Base-by-base conservation (phyloP, 345 rosid genomes). In the Erucastrum elatum region DNA sequence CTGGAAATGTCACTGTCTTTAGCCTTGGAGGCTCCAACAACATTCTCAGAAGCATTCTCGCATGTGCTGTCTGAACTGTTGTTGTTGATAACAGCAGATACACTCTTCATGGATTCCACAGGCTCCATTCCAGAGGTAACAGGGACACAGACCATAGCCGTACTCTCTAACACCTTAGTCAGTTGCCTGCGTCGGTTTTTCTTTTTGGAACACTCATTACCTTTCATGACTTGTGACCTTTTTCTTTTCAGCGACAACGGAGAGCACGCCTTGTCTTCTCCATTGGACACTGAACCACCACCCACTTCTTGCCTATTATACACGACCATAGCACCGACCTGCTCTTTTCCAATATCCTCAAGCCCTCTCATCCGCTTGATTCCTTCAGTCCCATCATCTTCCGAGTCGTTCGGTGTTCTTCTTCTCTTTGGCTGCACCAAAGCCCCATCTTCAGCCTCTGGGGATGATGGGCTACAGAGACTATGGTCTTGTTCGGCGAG, bases 301-400 rank as follows among this genome's bases (percentile, higher is more conserved):
- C 83, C 83, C 68, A 35, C 71, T 63, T 85, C 90, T 81, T 82
- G 86, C 63, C 74, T 29, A 29, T 29, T 84, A 25, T 16, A 70
- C 74, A 84, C 87, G 12, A 33, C 72, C 63, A 70, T 39, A 58
- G 75, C 83, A 37, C 84, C 82, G 16, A 69, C 77, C 33, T 72
- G 89, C 37, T 59, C 86, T 77, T 79, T 90, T 21, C 94, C 98
- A 62, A 96, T 84, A 85, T 96, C 98, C 86, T 87, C 94, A 71
- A 91, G 97, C 66, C 98, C 99, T 89, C 93, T 91, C 99, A 96
- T 96, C 0, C 99, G 91, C 89, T 91, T 91, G 75, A 76, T 86
- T 70, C 97, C 93, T 87, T 87, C 98, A 44, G 85, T 87, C 78
- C 99, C 99, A 86, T 95, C 99, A 84, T 91, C 99, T 86, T 91